Conservation (phyloP, 768 basidiomycete genomes). For the Auriscalpium microsporum region DNA sequence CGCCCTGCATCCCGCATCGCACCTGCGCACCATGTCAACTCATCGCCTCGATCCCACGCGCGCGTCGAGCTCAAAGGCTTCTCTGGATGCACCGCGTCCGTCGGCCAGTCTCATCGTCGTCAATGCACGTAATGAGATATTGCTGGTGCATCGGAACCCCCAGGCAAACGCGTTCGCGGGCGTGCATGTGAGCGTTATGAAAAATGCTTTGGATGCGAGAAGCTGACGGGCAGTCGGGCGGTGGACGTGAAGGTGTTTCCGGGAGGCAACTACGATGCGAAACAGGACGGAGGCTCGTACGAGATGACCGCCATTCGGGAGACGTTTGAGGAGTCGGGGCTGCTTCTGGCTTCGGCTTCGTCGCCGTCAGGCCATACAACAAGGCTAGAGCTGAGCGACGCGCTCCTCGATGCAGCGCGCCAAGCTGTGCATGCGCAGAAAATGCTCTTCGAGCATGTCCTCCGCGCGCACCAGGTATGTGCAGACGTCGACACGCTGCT, state of each 20-base stretch:
- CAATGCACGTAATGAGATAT: conserved; percentile 56
- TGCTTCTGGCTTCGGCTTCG: conserved; percentile 44
- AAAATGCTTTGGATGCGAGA: conserved; percentile 17
- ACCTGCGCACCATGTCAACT: too few species aligned
- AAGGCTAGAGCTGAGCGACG: conserved; percentile 23
- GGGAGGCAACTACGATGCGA: conserved; percentile 58
- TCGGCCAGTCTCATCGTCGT: conserved; percentile 64
- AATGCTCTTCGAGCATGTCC: conserved; percentile 44
- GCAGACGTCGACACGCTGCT: conserved; percentile 40
- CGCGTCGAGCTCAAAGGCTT: too few species aligned
- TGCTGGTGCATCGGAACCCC: conserved; percentile 65
- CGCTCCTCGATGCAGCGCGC: conserved; percentile 44
- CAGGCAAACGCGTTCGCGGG: conserved; percentile 56
- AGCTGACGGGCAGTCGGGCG: not conserved
- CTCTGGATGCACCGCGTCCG: conserved; percentile 33
- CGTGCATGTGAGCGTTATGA: conserved; percentile 38
- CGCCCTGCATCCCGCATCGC: too few species aligned
- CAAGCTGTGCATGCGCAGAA: conserved; percentile 46
- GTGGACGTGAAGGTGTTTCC: conserved; percentile 53
- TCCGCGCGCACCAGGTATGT: conserved; percentile 35
- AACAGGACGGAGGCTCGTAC: conserved; percentile 45
- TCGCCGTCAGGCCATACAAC: not conserved
- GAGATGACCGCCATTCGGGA: conserved; percentile 63
- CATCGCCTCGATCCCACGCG: too few species aligned
- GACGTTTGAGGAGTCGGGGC: conserved; percentile 69